Percentiles rank a stretch among this genome's conserved stretches.
These are phyloP conservation scores for Penicillium verrucosum DNA, from an alignment of 2,329 filamentous ascomycete species.

Conservation along the genomic window DNA sequence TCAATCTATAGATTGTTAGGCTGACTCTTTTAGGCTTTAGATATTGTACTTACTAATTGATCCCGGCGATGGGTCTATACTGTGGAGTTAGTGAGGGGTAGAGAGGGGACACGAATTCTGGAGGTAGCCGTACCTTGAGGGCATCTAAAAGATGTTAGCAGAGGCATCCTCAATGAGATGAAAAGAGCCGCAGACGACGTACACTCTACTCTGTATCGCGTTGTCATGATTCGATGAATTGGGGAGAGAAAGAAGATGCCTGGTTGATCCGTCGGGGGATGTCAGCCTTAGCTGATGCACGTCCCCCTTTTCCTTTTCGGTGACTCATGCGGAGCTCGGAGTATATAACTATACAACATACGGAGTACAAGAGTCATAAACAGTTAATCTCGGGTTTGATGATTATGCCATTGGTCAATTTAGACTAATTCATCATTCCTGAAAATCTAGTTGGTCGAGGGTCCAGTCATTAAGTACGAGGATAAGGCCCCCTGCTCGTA, in stretches of 20 bases:
- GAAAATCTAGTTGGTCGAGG: neutral
- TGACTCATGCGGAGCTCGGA: conserved; percentile 3
- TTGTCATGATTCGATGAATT: conserved; percentile 40
- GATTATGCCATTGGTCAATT: neutral
- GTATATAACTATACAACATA: neutral
- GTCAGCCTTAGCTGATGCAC: neutral
- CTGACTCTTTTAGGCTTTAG: neutral
- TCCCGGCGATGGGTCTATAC: conserved; percentile 78
- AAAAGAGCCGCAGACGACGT: conserved; percentile 35
- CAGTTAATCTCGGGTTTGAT: neutral
- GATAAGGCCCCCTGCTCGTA: neutral
- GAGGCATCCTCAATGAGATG: neutral
- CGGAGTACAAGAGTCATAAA: too few species aligned
- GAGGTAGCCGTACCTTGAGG: conserved; percentile 53
- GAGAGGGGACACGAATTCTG: neutral
- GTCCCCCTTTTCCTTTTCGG: neutral
- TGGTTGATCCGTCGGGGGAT: neutral
- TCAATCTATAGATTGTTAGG: conserved; percentile 53
- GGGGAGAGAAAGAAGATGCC: neutral
- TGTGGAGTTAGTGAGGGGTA: conserved; percentile 35
- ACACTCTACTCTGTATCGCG: conserved; percentile 66
- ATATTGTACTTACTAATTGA: conserved; percentile 64
- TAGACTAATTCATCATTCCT: neutral
- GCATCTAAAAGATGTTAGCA: conserved; percentile 50
- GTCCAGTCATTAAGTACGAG: neutral